A percentile compares a stretch with the other conserved stretches of the same genome.
These are phyloP conservation scores for Onygenales sp. DNA, from an alignment of 2,329 filamentous ascomycete genomes.

Conservation along the genomic window DNA sequence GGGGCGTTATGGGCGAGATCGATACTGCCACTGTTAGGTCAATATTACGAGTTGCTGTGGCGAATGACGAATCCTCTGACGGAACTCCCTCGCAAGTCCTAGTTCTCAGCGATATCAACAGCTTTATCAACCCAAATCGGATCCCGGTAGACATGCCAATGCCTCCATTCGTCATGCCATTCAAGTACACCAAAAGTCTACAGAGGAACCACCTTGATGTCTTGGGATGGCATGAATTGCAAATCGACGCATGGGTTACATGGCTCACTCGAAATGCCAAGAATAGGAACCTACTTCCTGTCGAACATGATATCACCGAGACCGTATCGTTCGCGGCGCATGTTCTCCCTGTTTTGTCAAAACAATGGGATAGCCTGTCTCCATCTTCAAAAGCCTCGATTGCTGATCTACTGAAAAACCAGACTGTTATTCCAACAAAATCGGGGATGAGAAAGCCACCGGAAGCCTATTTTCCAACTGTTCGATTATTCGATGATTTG, in stretches of 20 bases:
- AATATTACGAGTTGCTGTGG: constrained; percentile 62
- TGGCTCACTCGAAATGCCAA: constrained; percentile 64
- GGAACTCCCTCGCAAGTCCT: constrained; percentile 61
- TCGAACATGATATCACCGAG: constrained; percentile 60
- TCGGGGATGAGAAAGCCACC: constrained; percentile 75
- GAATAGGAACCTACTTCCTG: constrained; percentile 45
- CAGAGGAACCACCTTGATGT: constrained; percentile 60
- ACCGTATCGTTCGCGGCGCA: constrained; percentile 66
- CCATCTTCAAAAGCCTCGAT: constrained; percentile 57
- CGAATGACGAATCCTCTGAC: constrained; percentile 47
- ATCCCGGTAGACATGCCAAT: constrained; percentile 76
- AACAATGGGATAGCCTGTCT: constrained; percentile 77
- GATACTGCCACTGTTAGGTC: constrained; percentile 57
- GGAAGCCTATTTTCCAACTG: constrained; percentile 87
- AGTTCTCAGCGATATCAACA: constrained; percentile 63
- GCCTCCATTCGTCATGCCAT: constrained; percentile 73
- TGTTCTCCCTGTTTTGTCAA: constrained; percentile 71
- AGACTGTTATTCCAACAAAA: constrained; percentile 80
- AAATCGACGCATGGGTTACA: constrained; percentile 74
- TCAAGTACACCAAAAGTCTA: constrained; percentile 68
- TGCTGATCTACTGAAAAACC: constrained; percentile 52
- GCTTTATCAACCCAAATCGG: constrained; percentile 65
- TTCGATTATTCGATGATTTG: constrained; percentile 89
- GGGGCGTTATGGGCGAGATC: constrained; percentile 61
- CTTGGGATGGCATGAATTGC: constrained; percentile 77